Conservation (phyloP, 2,329 filamentous ascomycete genomes). For the Colletotrichum australisinense region DNA sequence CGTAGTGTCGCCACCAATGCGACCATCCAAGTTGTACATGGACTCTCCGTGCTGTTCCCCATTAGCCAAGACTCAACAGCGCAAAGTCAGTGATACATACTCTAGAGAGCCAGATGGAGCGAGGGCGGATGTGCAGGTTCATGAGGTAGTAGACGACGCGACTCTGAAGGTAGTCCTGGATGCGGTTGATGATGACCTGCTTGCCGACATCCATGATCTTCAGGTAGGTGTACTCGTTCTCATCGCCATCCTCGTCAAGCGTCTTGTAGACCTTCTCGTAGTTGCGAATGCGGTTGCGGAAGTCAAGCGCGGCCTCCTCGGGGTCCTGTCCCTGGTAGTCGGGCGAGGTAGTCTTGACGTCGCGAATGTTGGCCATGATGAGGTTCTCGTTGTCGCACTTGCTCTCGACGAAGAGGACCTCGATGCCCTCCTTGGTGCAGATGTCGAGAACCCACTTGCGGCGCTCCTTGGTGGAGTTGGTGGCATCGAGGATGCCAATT, state of each 20-base stretch:
- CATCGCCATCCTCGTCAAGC: constrained; percentile 83
- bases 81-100: constrained; percentile 61
- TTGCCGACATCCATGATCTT: constrained; percentile 97
- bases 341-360: constrained; percentile 96
- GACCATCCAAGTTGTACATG: constrained; percentile 87
- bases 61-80: not conserved
- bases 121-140: constrained; percentile 96
- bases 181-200: constrained; percentile 97
- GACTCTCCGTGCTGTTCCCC: constrained; percentile 86
- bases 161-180: constrained; percentile 96
- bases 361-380: constrained; percentile 98
- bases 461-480: constrained; percentile 92
- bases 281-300: constrained; percentile 92
- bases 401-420: constrained; percentile 95
- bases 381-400: constrained; percentile 96
- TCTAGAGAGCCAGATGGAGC: constrained; percentile 95
- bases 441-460: constrained; percentile 91
- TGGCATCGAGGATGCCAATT: constrained; percentile 95
- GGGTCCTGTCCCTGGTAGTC: constrained; percentile 96
- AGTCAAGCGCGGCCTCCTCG: constrained; percentile 89
- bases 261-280: constrained; percentile 98
- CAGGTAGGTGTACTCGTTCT: constrained; percentile 90
- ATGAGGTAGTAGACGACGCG: constrained; percentile 98
- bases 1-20: constrained; percentile 92
- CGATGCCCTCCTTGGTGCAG: constrained; percentile 80